Evolutionary conservation across 768 basidiomycete species (phyloP), one percentile per base, ranked within the genome.

Genomic region (Lactarius sp.): DNA sequence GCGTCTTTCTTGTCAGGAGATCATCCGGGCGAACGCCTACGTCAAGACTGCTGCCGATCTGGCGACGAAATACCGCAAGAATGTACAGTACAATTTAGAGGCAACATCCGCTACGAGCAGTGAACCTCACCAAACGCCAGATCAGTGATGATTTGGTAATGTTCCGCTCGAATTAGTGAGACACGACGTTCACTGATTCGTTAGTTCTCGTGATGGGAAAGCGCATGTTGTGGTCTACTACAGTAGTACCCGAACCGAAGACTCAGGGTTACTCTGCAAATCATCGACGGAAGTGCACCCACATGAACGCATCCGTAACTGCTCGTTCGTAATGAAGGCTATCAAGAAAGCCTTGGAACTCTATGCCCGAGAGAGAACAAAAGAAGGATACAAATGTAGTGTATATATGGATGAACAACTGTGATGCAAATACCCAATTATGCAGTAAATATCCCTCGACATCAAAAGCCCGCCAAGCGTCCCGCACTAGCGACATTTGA

Each of bases 21-120:
- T 94, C 69, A 75, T 90, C 47, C 81, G 83, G 16, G 91, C 90
- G 7, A 92, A 94, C 65, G 79, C 83, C 0, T 84, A 85, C 37
- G 85, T 94, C 50, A 86, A 87, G 70, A 86, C 84, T 44, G 89
- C 94, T 0, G 87, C 94, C 3, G 87, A 93, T 72, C 78, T 98
- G 18, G 83, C 90, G 39, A 85, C 85, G 44, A 94, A 93, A 73
- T 97, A 98, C 74, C 81, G 88, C 66, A 87, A 92, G 76, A 98
- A 98, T 75, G 94, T 94, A 57, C 87, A 90, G 72, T 96, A 94
- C 73, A 96, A 95, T 72, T 73, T 97, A 61, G 88, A 91, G 70
- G 87, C 88, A 51, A 88, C 37, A 18, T 56, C 39, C 2, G 53
- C 27, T 36, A 64, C 85, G 53, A 82, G 78, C 66, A 78, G 44